Conservation (phyloP, 768 basidiomycete species). For the Russula dissimulans region DNA sequence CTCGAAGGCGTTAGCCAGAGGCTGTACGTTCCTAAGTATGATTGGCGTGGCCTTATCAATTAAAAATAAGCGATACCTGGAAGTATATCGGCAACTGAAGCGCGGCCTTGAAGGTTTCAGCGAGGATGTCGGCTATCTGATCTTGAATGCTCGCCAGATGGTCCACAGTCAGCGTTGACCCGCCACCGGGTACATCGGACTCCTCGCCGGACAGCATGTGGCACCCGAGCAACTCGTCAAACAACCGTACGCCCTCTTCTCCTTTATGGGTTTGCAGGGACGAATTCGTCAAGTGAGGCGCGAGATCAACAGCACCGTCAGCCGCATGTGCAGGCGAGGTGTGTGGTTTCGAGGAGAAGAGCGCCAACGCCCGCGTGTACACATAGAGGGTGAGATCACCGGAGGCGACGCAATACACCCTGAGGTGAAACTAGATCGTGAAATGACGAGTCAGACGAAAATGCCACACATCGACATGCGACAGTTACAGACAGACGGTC, state of each 20-base stretch:
- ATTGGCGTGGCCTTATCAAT: neutral
- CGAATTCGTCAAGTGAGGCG: slow-evolving; percentile 86
- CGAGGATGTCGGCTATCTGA: slow-evolving; percentile 56
- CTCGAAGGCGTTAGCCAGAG: slow-evolving; percentile 87
- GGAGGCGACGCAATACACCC: slow-evolving; percentile 75
- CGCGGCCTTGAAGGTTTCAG: slow-evolving; percentile 81
- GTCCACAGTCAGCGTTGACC: slow-evolving; percentile 23
- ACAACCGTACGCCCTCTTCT: slow-evolving; percentile 63
- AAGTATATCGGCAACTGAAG: slow-evolving; percentile 76
- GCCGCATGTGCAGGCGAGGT: slow-evolving; percentile 29
- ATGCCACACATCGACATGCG: too few species aligned
- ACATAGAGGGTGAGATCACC: slow-evolving; percentile 75
- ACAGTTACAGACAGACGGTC: too few species aligned
- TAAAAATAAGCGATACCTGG: slow-evolving; percentile 42
- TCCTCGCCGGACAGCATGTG: slow-evolving; percentile 35
- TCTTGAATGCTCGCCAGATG: slow-evolving; percentile 46
- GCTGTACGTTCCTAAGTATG: slow-evolving; percentile 32
- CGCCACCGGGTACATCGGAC: neutral
- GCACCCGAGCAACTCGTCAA: slow-evolving; percentile 71
- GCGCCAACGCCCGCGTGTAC: slow-evolving; percentile 72
- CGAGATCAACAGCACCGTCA: slow-evolving; percentile 40
- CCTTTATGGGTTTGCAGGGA: slow-evolving; percentile 65
- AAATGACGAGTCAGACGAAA: neutral
- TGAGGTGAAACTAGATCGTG: slow-evolving; percentile 72
- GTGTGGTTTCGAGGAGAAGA: slow-evolving; percentile 80